Conservation (phyloP, 169 alveolate species). For the Eimeria brunetti region DNA sequence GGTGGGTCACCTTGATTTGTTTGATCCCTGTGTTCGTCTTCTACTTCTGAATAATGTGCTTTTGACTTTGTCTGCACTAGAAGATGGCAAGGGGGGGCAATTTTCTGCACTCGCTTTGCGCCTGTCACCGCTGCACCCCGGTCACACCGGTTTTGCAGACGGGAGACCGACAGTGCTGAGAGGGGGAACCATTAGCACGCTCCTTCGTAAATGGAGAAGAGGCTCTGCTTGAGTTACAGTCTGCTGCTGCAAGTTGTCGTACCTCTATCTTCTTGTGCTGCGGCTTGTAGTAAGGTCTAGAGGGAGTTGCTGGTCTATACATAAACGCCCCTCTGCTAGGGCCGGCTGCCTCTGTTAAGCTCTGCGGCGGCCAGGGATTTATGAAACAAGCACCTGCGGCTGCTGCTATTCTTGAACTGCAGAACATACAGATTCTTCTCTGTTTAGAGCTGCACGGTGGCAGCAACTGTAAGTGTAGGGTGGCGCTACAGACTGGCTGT, state of each 20-base stretch:
- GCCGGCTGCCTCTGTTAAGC: slow-evolving; percentile 60
- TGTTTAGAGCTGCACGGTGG: slow-evolving; percentile 44
- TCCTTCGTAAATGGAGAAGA: too few relatives aligned
- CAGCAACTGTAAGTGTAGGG: slow-evolving; percentile 39
- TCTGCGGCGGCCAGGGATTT: slow-evolving; percentile 33
- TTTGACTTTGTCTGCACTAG: not conserved
- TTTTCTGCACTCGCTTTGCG: not conserved
- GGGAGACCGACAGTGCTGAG: too few relatives aligned
- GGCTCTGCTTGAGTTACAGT: too few relatives aligned
- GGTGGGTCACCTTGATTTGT: not conserved
- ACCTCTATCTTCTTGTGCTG: too few relatives aligned
- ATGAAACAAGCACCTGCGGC: slow-evolving; percentile 30
- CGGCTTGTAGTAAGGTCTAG: too few relatives aligned
- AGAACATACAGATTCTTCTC: slow-evolving; percentile 35
- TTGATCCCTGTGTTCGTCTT: not conserved
- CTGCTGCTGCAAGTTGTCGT: too few relatives aligned
- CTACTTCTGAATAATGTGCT: not conserved
- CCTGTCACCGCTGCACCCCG: not conserved
- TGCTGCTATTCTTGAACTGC: slow-evolving; percentile 22
- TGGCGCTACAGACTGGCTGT: slow-evolving; percentile 72
- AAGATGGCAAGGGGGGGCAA: not conserved
- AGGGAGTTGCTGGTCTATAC: too few relatives aligned
- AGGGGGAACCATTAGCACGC: too few relatives aligned
- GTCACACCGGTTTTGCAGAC: too few relatives aligned
- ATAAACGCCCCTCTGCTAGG: slow-evolving; percentile 33